Percentiles rank a stretch among this genome's conserved stretches.
Evolutionary conservation across 1,139 yeast genomes (phyloP).

Genomic region (Arxiozyma bovina): DNA sequence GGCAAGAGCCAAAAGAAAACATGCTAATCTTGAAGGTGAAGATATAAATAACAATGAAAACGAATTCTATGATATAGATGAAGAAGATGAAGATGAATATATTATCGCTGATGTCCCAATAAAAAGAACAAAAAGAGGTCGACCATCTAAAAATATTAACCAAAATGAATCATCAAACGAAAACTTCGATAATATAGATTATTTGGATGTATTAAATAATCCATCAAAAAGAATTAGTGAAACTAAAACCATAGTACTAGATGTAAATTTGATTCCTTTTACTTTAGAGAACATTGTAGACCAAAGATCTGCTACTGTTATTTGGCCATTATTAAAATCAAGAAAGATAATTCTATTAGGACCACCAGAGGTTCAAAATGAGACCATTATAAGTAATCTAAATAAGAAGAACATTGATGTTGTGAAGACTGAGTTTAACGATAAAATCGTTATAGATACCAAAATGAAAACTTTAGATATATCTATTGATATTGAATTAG

Average conservation of each 20-base stretch:
- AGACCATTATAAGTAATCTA: constrained; percentile 15
- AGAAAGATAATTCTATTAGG: constrained; percentile 57
- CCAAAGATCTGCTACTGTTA: constrained; percentile 68
- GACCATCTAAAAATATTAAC: constrained; percentile 13
- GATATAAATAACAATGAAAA: background rate
- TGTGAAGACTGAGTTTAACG: constrained; percentile 35
- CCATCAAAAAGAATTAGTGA: constrained; percentile 44
- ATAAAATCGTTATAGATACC: constrained; percentile 46
- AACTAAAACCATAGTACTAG: constrained; percentile 39
- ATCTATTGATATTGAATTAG: constrained; percentile 57
- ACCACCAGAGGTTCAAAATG: constrained; percentile 29
- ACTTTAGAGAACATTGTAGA: constrained; percentile 86
- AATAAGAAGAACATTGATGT: constrained; percentile 32
- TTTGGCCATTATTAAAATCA: constrained; percentile 74
- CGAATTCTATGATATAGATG: constrained; percentile 3
- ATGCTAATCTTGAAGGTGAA: constrained; percentile 10
- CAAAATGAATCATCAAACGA: constrained; percentile 22
- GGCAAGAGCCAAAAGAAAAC: constrained; percentile 18
- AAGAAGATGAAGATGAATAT: constrained; percentile 27
- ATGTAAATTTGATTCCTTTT: constrained; percentile 68
- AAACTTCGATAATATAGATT: constrained; percentile 36
- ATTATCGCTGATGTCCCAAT: constrained; percentile 15
- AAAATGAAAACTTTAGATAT: constrained; percentile 63
- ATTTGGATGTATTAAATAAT: constrained; percentile 49
- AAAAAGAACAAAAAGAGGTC: constrained; percentile 8